Base-by-base conservation (phyloP, 768 basidiomycete genomes). In the Termitomyces sp. region DNA sequence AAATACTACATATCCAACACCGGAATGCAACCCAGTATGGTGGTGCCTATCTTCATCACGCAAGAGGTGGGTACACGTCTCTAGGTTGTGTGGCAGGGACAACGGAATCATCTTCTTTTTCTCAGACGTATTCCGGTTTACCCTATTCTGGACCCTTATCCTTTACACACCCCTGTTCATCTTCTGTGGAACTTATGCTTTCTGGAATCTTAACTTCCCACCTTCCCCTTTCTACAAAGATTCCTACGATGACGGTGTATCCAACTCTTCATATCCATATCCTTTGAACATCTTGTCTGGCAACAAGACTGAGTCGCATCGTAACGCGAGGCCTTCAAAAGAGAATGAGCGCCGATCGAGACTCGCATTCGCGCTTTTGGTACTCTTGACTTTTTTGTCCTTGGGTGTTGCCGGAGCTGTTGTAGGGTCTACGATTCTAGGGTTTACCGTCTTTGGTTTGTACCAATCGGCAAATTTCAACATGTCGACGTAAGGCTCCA, bases 81-180 rank as follows among this genome's bases (percentile, higher is more conserved):
- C 16, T 20, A 53, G 55, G 8, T 28, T n/a, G 44, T 13, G 26
- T 26, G 3, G 16, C 11, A 22, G 14, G 20, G 24, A 40, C 54
- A 32, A 20, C n/a, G 5, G 11, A 28, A n/a, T 22, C 2, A 26
- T 26, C n/a, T 46, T 33, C 26, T 49, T 28, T n/a, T 33, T 54
- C 14, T 38, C 55, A 82, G 80, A 83, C 59, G 66, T 81, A 26
- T 81, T 83, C 65, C 74, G 73, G 36, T 81, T 81, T 67, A 81
- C 79, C 26, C 66, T 83, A 18, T 81, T 77, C 57, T 83, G 81
- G 80, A 79, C 73, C 18, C 69, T 81, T 13, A 67, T 78, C 38
- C 78, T 80, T 54, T 81, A 81, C 66, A 76, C 73, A 0, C 81
- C 79, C 33, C 62, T 78, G n/a, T 81, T 81, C 61, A 58, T 80